Evolutionary conservation across 1,284 basidiomycete species (phyloP).

Genomic region (Lignosus rhinocerotis): DNA sequence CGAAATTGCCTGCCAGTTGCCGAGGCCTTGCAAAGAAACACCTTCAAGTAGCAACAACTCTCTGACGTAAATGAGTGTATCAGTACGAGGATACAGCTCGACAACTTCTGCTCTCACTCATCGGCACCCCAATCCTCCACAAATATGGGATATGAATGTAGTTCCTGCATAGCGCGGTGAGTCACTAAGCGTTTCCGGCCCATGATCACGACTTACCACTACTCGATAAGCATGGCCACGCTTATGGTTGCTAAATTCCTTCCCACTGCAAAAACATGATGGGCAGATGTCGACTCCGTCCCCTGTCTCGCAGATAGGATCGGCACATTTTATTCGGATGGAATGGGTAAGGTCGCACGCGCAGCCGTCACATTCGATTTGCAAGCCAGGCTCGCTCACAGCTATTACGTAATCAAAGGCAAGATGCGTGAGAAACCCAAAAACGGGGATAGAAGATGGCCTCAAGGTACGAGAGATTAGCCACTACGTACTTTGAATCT

Average conservation of each 20-base stretch:
- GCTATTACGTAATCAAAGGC: slow-evolving; percentile 49
- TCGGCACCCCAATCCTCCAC: slow-evolving; percentile 97
- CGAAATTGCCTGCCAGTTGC: slow-evolving; percentile 97
- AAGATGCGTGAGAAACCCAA: slow-evolving; percentile 39
- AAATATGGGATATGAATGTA: slow-evolving; percentile 96
- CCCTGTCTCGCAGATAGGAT: slow-evolving; percentile 69
- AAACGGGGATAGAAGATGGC: slow-evolving; percentile 24
- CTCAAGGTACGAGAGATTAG: slow-evolving; percentile 27
- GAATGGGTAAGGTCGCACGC: slow-evolving; percentile 80
- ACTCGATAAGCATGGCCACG: slow-evolving; percentile 91
- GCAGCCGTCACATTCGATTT: slow-evolving; percentile 77
- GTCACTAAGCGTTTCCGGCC: slow-evolving; percentile 74
- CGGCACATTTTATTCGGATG: slow-evolving; percentile 90
- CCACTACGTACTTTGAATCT: slow-evolving; percentile 64
- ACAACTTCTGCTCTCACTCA: slow-evolving; percentile 59
- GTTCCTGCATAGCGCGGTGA: slow-evolving; percentile 80
- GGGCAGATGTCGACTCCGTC: slow-evolving; percentile 90
- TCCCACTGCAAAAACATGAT: slow-evolving; percentile 88
- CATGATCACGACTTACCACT: slow-evolving; percentile 59
- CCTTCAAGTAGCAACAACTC: slow-evolving; percentile 93
- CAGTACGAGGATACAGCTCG: not conserved
- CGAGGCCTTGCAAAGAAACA: slow-evolving; percentile 86
- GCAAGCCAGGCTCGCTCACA: slow-evolving; percentile 75
- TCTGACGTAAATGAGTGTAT: slow-evolving; percentile 40
- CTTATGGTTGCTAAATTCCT: slow-evolving; percentile 87